phyloP scores from a whole-genome alignment of 805 yeast species.

The Cyberlindnera subsufficiens region DNA sequence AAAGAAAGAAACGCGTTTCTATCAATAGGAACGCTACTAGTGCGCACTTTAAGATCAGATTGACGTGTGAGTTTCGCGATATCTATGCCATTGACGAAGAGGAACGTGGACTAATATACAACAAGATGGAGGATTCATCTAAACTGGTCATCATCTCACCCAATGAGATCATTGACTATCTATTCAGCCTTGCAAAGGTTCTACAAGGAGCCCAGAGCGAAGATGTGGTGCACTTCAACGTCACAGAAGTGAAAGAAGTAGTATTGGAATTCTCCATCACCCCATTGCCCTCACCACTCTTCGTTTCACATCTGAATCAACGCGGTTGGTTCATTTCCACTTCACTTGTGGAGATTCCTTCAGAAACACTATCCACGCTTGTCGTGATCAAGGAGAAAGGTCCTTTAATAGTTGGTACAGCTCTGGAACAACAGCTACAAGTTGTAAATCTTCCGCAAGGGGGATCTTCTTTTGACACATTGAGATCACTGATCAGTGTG shows the following conservation, averaged over 20 bases:
- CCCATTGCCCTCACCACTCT: slow-evolving; percentile 20
- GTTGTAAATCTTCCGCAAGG: slow-evolving; percentile 29
- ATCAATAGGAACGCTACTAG: too few species aligned
- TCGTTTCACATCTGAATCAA: slow-evolving; percentile 15
- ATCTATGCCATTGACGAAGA: too few species aligned
- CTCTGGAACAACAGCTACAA: slow-evolving; percentile 30
- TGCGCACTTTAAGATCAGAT: too few species aligned
- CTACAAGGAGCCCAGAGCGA: slow-evolving; percentile 24
- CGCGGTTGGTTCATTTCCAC: slow-evolving; percentile 12
- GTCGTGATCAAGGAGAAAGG: slow-evolving; percentile 41
- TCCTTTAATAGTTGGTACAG: slow-evolving; percentile 12
- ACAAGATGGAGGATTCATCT: too few species aligned
- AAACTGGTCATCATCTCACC: slow-evolving; percentile 2
- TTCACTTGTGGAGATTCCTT: slow-evolving; percentile 4
- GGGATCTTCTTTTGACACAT: slow-evolving; percentile 36
- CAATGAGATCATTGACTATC: slow-evolving; percentile 18
- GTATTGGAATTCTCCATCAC: slow-evolving; percentile 17
- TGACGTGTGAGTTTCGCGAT: too few species aligned
- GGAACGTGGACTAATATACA: too few species aligned
- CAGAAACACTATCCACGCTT: slow-evolving; percentile 22
- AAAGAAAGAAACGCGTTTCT: too few species aligned
- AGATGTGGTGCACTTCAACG: slow-evolving; percentile 23
- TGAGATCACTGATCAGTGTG: slow-evolving; percentile 52
- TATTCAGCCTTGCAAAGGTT: slow-evolving; percentile 24
- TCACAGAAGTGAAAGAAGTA: slow-evolving; percentile 6